Evolutionary conservation across 257 asterid genomes (phyloP), one percentile per base, ranked within the genome.

Genomic region (Plantago ovata): DNA sequence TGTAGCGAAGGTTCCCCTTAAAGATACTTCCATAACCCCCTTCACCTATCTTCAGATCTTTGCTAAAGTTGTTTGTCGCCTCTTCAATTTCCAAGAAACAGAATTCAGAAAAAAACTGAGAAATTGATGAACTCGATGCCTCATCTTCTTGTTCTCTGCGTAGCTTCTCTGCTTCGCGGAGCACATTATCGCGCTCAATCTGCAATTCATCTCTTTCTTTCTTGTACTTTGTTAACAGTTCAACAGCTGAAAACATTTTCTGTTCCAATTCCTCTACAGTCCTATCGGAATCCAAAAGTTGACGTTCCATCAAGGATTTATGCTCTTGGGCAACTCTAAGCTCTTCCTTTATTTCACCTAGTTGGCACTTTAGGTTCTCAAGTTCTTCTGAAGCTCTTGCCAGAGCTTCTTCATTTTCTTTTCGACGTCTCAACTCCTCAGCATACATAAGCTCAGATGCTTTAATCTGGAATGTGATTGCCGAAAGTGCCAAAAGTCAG

Each of bases 1-100:
- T 85, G 57, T 85, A 84, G 58, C 81, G 86, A 47, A 92, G 88
- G 60, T 77, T 48, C 55, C 94, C 96, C 65, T 67, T 81, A 53
- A 85, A 88, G 10, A 88, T 84, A 74, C 71, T 77, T 45, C 98
- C 96, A 53, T 85, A 88, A 64, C 93, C 91, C 45, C 96, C 98
- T 79, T 85, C 93, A 38, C 93, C 95, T 56, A 88, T 85, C 83
- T 80, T 85, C 75, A 74, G 53, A 57, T 70, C 58, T 24, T 75
- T 83, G 67, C 80, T 81, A 61, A 88, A 88, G 72, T 63, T 71
- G 60, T 28, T 44, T 3, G 98, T 84, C 24, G 96, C 98, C 67
- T 72, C 87, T 69, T 88, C 81, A 22, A 92, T 87, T 77, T 91
- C 98, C 28, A 67, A 19, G 68, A 81, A 81, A 22, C 79, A 75